Conservation (phyloP, 2,329 filamentous ascomycete species). For the Fusarium longipes region DNA sequence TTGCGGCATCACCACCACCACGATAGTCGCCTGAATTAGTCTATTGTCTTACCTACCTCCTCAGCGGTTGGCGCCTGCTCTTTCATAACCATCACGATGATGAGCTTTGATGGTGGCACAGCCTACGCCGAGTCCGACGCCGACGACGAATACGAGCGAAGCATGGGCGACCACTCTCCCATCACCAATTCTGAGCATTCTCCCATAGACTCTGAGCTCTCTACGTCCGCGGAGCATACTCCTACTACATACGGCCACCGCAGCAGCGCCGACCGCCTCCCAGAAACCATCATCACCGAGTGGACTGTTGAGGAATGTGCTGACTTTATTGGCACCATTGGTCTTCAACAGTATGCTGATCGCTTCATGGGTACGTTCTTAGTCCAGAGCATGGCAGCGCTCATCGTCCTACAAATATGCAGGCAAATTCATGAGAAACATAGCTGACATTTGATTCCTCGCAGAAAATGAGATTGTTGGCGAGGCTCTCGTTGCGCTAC, state of each 20-base stretch:
- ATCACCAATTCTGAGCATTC: slow-evolving; percentile 76
- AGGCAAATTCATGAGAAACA: background rate
- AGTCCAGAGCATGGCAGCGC: background rate
- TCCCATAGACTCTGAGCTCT: slow-evolving; percentile 77
- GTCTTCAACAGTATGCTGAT: slow-evolving; percentile 84
- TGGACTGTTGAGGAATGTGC: slow-evolving; percentile 90
- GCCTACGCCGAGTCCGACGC: slow-evolving; percentile 83
- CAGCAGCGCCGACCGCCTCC: slow-evolving; percentile 72
- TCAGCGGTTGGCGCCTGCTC: slow-evolving; percentile 28
- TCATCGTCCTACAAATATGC: background rate
- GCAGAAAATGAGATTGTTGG: slow-evolving; percentile 94
- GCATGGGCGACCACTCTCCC: slow-evolving; percentile 74
- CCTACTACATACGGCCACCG: slow-evolving; percentile 81
- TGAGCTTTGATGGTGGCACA: slow-evolving; percentile 73
- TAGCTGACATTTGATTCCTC: slow-evolving; percentile 36
- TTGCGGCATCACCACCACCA: slow-evolving; percentile 27
- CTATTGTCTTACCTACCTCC: slow-evolving; percentile 8
- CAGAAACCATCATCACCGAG: slow-evolving; percentile 80
- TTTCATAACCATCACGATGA: slow-evolving; percentile 49
- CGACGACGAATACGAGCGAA: slow-evolving; percentile 85
- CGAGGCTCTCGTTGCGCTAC: slow-evolving; percentile 87
- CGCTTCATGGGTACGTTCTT: slow-evolving; percentile 78
- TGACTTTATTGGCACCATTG: slow-evolving; percentile 85
- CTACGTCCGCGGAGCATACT: slow-evolving; percentile 77
- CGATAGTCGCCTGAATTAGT: slow-evolving; percentile 16